phyloP scores from a whole-genome alignment of 23 red algal genomes.

The Gracilaria caudata region DNA sequence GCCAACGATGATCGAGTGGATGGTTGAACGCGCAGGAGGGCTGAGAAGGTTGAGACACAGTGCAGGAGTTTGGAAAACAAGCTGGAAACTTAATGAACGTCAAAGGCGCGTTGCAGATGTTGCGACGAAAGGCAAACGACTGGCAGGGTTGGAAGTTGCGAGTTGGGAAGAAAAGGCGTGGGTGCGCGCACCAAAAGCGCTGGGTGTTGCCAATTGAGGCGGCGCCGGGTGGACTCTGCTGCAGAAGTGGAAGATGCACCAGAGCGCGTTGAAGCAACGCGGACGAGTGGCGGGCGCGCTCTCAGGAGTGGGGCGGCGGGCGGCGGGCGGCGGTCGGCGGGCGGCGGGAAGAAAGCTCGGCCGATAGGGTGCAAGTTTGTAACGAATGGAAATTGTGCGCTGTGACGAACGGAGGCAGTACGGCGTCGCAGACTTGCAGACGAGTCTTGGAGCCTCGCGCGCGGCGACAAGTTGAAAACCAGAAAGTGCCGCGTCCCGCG shows the following conservation, averaged over 20 bases:
- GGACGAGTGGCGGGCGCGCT: background rate
- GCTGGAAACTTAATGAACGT: background rate
- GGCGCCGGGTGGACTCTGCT: background rate
- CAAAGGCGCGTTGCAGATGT: background rate
- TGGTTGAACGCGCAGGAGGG: background rate
- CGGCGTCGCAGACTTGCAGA: background rate
- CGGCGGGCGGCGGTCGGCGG: background rate
- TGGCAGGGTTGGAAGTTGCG: background rate
- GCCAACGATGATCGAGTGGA: background rate
- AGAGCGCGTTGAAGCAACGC: background rate
- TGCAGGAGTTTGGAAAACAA: background rate
- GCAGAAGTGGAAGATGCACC: background rate
- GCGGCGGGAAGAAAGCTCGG: background rate
- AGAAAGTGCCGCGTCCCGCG: slow-evolving; percentile 33
- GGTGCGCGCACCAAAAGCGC: background rate
- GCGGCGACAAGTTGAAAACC: slow-evolving; percentile 6
- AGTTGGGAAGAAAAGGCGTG: background rate
- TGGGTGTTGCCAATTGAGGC: background rate
- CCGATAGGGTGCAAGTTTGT: background rate
- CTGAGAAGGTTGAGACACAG: slow-evolving; percentile 1
- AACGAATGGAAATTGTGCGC: slow-evolving; percentile 10
- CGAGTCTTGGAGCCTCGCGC: background rate
- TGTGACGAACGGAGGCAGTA: background rate
- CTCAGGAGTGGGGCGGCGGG: background rate
- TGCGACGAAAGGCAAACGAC: background rate